Percentiles rank a stretch among this genome's conserved stretches.
phyloP scores from a whole-genome alignment of 176 grass and related monocot genomes.

The Microstegium vimineum region DNA sequence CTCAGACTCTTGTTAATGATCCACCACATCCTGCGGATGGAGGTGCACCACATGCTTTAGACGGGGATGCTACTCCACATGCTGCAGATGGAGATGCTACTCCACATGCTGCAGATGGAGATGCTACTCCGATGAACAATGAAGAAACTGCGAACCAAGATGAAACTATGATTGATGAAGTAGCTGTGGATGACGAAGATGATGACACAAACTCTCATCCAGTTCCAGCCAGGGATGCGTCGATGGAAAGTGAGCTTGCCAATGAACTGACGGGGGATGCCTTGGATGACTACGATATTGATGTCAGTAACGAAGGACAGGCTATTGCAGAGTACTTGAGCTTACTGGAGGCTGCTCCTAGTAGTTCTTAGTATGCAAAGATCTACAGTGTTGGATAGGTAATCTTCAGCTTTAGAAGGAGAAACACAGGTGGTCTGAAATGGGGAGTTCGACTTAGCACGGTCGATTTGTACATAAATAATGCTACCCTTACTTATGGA shows the following conservation, averaged over 20 bases:
- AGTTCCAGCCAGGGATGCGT: conserved; percentile 41
- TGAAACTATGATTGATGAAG: conserved; percentile 11
- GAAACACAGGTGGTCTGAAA: neutral
- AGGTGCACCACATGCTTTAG: conserved; percentile 19
- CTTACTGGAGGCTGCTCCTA: conserved; percentile 51
- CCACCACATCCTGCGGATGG: too few species aligned
- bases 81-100: neutral
- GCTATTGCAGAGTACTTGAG: conserved; percentile 75
- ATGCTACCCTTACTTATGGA: neutral
- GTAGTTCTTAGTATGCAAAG: conserved; percentile 18
- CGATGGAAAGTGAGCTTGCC: conserved; percentile 71
- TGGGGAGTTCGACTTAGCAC: neutral
- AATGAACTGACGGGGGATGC: conserved; percentile 65
- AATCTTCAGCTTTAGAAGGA: neutral
- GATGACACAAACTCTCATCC: conserved; percentile 10
- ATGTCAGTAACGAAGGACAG: conserved; percentile 69
- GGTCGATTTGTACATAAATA: conserved; percentile 31
- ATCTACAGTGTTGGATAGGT: neutral
- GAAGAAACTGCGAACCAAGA: conserved; percentile 6
- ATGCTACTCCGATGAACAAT: neutral
- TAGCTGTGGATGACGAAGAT: neutral
- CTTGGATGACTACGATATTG: conserved; percentile 84
- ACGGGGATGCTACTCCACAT: neutral
- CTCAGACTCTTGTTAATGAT: conserved; percentile 9
- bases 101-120: conserved; percentile 18